Base-by-base conservation (phyloP, 805 yeast species). In the Yamadazyma kitorensis region DNA sequence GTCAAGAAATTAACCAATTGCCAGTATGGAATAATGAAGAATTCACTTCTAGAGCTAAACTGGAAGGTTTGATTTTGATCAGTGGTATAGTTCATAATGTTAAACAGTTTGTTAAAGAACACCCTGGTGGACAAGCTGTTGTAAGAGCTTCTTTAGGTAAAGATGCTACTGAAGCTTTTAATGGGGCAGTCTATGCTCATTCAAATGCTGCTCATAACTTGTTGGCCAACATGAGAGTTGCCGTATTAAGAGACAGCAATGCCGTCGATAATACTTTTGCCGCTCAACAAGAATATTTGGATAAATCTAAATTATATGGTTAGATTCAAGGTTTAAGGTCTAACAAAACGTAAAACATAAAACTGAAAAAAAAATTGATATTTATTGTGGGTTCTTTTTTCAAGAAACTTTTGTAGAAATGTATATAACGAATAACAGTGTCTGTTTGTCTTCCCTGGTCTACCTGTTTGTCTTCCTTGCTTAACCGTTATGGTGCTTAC, bases 201-300 rank as follows among this genome's bases (percentile, higher is more conserved):
- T 81, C 91, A 6, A 85, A 84, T 49, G 93, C 94, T 41, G 94
- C 93, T 15, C 88, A 82, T 58, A 85, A 85, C 59, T 64, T 84
- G 53, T 72, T 85, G 59, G 87, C 91, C 13, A 78, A 83, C 11
- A 76, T 83, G 85, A 79, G 94, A 70, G 79, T 85, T 12, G 93
- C 91, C 17, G 82, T 85, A 26, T 74, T 84, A 40, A 72, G 79
- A 57, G 89, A 81, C 43, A 70, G 80, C 31, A 76, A 74, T 46
- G 85, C 80, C 27, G 64, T 68, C 31, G 61, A 58, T 31, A 67
- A 78, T 47, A 78, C 82, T 13, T 77, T 65, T 48, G 70, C 60
- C 33, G 57, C 67, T 46, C 83, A 77, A 60, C 69, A 68, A 45
- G 58, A 63, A 40, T 57, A 59, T 48, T 52, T 70, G 57, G 64